Evolutionary conservation across 192 early-diverging fungal genomes (phyloP), one percentile per base, ranked within the genome.

Genomic region (Coemansia sp.): DNA sequence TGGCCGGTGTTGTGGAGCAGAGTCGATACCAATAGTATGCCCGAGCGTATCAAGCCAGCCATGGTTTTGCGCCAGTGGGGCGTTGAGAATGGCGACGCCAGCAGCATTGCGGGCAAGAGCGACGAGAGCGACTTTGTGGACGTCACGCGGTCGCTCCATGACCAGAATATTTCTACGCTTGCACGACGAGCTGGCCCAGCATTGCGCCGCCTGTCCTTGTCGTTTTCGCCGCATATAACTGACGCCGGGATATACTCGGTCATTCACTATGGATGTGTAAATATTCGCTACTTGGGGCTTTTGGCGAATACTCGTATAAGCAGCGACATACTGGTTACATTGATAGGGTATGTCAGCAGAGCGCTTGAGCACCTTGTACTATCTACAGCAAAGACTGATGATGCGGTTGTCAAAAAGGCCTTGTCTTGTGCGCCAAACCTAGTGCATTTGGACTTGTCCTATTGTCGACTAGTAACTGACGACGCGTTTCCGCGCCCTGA

Each of bases 121-220:
- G 23, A 21, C 2, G 53, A 67, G 21, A n/a, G 51, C 12, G 53
- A 58, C 25, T 27, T 42, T 42, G 37, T 21, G 27, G 32, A 51
- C 38, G 25, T 27, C 9, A 15, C 32, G 8, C 45, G 42, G n/a
- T 55, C 48, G 17, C 39, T 72, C 12, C 61, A 53, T 19, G 75
- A 77, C 63, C n/a, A 15, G 19, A 64, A 72, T 17, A 45, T 77
- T 8, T 57, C 62, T 36, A 41, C 38, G 11, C 42, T 80, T 32
- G 69, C 70, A 12, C 69, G 78, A 36, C 44, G 73, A 19, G 78
- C 78, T 11, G 78, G 78, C 2, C 66, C 78, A 23, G 78, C 78
- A 12, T 55, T 80, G 31, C 55, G 39, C 55, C 66, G 42, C 36
- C 61, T 80, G 19, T 58, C 69, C 32, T 41, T 80, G 36, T 59